Base-by-base conservation (phyloP, 2,329 filamentous ascomycete genomes). In the Scopulariopsis brevicaulis region DNA sequence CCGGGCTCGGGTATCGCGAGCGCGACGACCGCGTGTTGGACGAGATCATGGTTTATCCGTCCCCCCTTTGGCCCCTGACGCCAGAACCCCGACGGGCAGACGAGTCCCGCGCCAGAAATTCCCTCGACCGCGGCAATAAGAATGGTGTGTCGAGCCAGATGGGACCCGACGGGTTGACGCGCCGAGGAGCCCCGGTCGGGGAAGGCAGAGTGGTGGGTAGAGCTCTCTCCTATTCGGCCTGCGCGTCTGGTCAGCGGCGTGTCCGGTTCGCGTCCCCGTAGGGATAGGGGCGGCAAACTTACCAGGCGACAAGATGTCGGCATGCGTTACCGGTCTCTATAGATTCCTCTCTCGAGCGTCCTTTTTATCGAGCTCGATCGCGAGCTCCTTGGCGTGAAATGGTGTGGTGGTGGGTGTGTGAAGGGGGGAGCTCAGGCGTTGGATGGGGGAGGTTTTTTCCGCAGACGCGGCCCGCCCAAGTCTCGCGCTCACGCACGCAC, bases 1-100 rank as follows among this genome's bases (percentile, higher is more conserved):
- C 72, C 32, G 80, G 80, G 64, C 80, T 83, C 61, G 80, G 81
- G 64, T 75, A 80, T 58, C 80, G 78, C 70, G 80, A 82, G 70
- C 80, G 75, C 63, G 77, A 73, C 58, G 77, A 70, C 70, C 78
- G 72, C 62, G 74, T 77, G 65, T 70, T 75, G 61, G 73, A 70
- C 50, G 75, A 71, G 60, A 74, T 71, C 66, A 72, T 73, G 56
- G 14, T 34, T 22, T 50, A 20, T 20, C 46, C 20, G 24, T 12
- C 46, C 6, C 11, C 22, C 18, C 46, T 24, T 22, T n/a, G 12
- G 40, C 46, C 46, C 46, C 46, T 50, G 20, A 50, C 22, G 20
- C 46, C 20, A 14, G 2, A 50, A 20, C 22, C n/a, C 20, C 46
- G 12, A 50, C 5, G 5, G 46, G 24, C 46, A 22, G 46, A n/a